A percentile compares a stretch with the other conserved stretches of the same genome.
phyloP scores from a whole-genome alignment of 179 eudicot genomes.

The Silene coronaria region DNA sequence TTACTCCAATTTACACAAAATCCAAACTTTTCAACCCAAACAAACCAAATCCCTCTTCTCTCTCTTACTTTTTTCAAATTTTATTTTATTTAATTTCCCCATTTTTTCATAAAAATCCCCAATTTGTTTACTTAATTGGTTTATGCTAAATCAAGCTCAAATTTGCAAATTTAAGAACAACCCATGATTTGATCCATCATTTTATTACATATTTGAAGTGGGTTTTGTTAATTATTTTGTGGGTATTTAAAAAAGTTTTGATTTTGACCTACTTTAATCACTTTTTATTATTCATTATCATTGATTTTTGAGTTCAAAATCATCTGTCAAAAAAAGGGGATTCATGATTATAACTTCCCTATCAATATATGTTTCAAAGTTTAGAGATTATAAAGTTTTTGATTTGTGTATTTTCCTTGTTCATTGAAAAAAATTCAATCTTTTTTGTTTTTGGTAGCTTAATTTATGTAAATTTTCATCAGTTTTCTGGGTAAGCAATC shows the following conservation, averaged over 20 bases:
- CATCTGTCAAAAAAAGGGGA: not conserved
- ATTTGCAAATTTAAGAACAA: slow-evolving; percentile 15
- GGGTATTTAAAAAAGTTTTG: not conserved
- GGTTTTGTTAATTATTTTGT: slow-evolving; percentile 4
- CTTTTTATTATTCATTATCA: not conserved
- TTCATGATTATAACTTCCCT: slow-evolving; percentile 16
- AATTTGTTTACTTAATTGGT: not conserved
- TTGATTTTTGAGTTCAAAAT: slow-evolving; percentile 17
- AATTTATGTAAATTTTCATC: slow-evolving; percentile 21
- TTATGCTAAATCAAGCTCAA: not conserved
- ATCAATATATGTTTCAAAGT: not conserved
- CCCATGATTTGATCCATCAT: not conserved
- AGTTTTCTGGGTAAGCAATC: slow-evolving; percentile 17
- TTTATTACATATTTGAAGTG: slow-evolving; percentile 13
- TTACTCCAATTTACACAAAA: not conserved
- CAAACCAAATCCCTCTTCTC: not conserved
- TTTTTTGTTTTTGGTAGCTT: not conserved
- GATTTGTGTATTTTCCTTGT: slow-evolving; percentile 3
- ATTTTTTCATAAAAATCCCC: not conserved
- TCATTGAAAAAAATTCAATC: not conserved
- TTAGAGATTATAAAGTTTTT: not conserved
- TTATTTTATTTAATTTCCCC: not conserved
- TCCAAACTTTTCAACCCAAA: not conserved
- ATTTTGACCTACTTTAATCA: slow-evolving; percentile 16
- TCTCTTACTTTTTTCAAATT: not conserved